Conservation (phyloP, 2,329 filamentous ascomycete genomes). For the Drechmeria coniospora region DNA sequence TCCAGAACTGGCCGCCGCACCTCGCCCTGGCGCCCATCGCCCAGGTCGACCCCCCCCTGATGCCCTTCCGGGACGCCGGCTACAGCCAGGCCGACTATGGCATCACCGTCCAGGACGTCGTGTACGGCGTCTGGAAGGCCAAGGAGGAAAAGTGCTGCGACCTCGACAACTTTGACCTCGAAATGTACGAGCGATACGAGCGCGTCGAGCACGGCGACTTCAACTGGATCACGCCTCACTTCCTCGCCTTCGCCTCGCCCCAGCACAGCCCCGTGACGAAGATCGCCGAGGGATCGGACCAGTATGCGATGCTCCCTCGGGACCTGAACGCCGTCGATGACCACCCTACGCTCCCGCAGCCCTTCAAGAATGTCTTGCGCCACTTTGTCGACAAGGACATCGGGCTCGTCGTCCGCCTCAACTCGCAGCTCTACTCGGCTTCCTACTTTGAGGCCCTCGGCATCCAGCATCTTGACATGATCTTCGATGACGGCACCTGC, state of each 20-base stretch:
- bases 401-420: constrained; percentile 84
- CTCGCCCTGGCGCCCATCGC: constrained; percentile 88
- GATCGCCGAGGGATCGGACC: constrained; percentile 55
- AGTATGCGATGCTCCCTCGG: constrained; percentile 60
- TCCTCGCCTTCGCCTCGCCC: constrained; percentile 91
- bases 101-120: constrained; percentile 89
- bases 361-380: constrained; percentile 89
- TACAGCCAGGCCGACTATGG: constrained; percentile 98
- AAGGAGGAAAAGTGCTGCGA: constrained; percentile 91
- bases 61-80: constrained; percentile 96
- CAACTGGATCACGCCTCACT: constrained; percentile 96
- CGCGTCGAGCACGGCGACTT: constrained; percentile 97
- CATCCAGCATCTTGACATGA: constrained; percentile 96
- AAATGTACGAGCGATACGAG: constrained; percentile 94
- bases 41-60: constrained; percentile 90
- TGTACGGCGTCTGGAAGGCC: constrained; percentile 97
- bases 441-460: constrained; percentile 94
- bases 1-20: constrained; percentile 95
- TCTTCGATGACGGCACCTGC: constrained; percentile 96
- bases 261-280: constrained; percentile 65
- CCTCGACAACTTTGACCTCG: constrained; percentile 84
- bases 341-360: constrained; percentile 56
- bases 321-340: constrained; percentile 58
- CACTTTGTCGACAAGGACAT: constrained; percentile 84
- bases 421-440: constrained; percentile 89